Base-by-base conservation (phyloP, 257 asterid genomes). In the Thymus quinquecostatus region DNA sequence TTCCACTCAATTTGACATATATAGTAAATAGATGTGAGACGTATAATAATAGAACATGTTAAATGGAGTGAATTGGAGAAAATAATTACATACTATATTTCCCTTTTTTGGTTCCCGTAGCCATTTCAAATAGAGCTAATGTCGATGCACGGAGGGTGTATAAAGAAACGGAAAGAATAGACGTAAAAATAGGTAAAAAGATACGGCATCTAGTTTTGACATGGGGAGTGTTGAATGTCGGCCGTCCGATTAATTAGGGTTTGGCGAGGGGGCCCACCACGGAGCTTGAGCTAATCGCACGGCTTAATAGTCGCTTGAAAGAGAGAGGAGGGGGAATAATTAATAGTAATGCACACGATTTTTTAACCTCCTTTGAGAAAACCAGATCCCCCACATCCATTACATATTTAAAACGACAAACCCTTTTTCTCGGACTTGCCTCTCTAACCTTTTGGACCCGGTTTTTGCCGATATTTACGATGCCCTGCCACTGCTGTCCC, bases 351-450 rank as follows among this genome's bases (percentile, higher is more conserved):
- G 10, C 10, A 55, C 66, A 57, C 51, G 59, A 43, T n/a, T 45
- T 29, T 30, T 53, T 53, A 32, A 33, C 14, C 55, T 27, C n/a
- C 8, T 14, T 59, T 45, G 53, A 40, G 30, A 11, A 49, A 50
- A 43, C n/a, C 41, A 40, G 68, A 60, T 67, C 43, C 62, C 63
- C 32, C 63, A 29, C 7, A 3, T 30, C 64, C 73, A 43, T n/a
- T n/a, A n/a, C n/a, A n/a, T 64, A 56, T 68, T 70, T 64, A 79
- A 66, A 75, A 72, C 60, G 83, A 79, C 75, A 67, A 63, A 13
- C 60, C 60, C 32, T 64, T 72, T 29, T 71, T 82, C 73, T 76
- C 57, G 82, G 77, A 47, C 76, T 59, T 61, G 33, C 29, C 60
- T 21, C 49, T 75, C 66, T 21, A 12, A 2, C 7, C 21, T 47